Conservation (phyloP, 148 eudicot species). For the Amaranthus hypochondriacus region DNA sequence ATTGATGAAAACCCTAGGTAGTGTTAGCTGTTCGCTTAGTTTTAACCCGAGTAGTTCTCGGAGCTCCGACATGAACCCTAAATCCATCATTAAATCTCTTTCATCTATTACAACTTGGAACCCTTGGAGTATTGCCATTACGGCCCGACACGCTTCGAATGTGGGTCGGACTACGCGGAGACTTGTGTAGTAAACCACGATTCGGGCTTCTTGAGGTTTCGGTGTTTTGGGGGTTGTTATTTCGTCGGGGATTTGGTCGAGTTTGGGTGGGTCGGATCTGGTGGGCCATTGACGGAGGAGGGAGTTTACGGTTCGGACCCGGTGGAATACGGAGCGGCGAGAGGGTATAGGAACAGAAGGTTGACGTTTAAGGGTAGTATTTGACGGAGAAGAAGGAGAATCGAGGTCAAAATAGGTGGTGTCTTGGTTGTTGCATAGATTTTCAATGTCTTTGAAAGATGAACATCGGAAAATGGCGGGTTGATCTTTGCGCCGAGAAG, state of each 20-base stretch:
- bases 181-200: slow-evolving; percentile 68
- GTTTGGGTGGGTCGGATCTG: slow-evolving; percentile 5
- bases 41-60: slow-evolving; percentile 29
- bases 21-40: slow-evolving; percentile 14
- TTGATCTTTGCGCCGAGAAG: neutral
- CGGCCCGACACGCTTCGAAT: slow-evolving; percentile 61
- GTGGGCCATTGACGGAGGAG: slow-evolving; percentile 41
- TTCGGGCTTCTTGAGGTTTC: neutral
- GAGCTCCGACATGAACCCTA: slow-evolving; percentile 47
- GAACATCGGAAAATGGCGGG: slow-evolving; percentile 36
- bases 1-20: slow-evolving; percentile 69
- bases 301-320: slow-evolving; percentile 44
- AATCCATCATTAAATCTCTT: slow-evolving; percentile 70
- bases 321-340: slow-evolving; percentile 54
- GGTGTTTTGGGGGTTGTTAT: neutral
- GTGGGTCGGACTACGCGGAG: slow-evolving; percentile 65
- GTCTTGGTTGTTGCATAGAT: slow-evolving; percentile 35
- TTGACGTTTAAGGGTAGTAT: slow-evolving; percentile 12
- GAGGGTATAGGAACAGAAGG: neutral
- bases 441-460: slow-evolving; percentile 74
- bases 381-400: neutral
- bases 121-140: slow-evolving; percentile 45
- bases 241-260: slow-evolving; percentile 4
- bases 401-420: neutral
- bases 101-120: slow-evolving; percentile 62